A percentile compares a stretch with the other conserved stretches of the same genome.
phyloP scores from a whole-genome alignment of 176 grass and related monocot genomes.

The Pharus latifolius region DNA sequence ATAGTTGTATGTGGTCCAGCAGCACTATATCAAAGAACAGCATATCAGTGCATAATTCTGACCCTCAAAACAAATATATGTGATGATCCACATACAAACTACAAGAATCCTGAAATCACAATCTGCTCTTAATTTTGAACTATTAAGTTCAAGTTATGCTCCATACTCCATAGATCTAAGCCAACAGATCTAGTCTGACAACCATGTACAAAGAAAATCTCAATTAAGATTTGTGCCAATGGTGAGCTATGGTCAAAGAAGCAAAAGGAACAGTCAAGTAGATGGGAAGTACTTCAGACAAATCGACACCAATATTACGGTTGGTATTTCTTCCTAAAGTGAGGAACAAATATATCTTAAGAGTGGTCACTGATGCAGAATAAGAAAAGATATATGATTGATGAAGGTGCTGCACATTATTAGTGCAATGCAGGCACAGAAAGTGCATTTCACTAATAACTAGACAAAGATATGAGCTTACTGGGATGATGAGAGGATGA shows the following conservation, averaged over 20 bases:
- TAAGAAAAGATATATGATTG: neutral
- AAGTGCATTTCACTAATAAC: neutral
- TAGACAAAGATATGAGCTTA: neutral
- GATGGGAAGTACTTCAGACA: neutral
- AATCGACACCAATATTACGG: neutral
- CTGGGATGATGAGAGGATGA: neutral
- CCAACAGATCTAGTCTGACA: neutral
- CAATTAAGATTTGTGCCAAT: neutral
- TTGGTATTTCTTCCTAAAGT: neutral
- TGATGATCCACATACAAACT: neutral
- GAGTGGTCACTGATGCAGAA: neutral
- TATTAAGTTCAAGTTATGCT: neutral
- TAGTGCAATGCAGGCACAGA: neutral
- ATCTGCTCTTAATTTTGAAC: neutral
- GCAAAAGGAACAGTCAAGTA: constrained; percentile 1
- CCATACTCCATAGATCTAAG: constrained; percentile 3
- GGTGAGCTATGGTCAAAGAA: neutral
- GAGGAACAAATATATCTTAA: neutral
- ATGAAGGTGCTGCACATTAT: neutral
- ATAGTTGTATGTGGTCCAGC: constrained; percentile 73
- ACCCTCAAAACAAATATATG: neutral
- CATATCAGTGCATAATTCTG: constrained; percentile 14
- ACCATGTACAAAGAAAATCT: neutral
- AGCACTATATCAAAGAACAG: constrained; percentile 38
- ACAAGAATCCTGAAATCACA: constrained; percentile 2